Evolutionary conservation across 1,139 yeast species (phyloP).

Genomic region (Sugiyamaella xylanicola): DNA sequence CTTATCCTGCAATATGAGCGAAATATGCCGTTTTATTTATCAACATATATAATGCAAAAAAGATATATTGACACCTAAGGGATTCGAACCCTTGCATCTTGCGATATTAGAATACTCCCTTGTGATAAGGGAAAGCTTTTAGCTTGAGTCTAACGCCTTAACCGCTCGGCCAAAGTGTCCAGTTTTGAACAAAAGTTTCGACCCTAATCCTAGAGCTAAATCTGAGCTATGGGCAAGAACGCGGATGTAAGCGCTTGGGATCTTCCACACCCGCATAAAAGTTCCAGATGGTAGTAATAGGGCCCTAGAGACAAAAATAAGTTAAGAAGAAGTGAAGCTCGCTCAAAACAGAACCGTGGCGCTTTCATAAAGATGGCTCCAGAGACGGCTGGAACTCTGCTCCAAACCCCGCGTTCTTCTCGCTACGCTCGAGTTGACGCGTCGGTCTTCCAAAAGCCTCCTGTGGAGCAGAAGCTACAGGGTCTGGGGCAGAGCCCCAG

Average conservation of each 20-base stretch:
- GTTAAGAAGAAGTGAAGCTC: too few relatives aligned
- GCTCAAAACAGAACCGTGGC: too few relatives aligned
- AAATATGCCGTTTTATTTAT: too few relatives aligned
- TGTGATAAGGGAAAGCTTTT: slow-evolving; percentile 11
- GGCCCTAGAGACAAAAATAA: too few relatives aligned
- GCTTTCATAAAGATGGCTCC: too few relatives aligned
- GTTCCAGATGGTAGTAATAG: too few relatives aligned
- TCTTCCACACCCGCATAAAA: too few relatives aligned
- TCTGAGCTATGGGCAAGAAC: too few relatives aligned
- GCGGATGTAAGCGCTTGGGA: too few relatives aligned
- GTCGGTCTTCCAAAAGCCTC: not conserved
- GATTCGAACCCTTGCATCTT: slow-evolving; percentile 22
- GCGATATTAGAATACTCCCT: slow-evolving; percentile 19
- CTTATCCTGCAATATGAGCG: too few relatives aligned
- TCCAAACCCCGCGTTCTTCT: not conserved
- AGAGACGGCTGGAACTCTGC: not conserved
- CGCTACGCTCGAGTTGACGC: not conserved
- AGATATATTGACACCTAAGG: slow-evolving; percentile 19
- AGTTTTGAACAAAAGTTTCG: not conserved
- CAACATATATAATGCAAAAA: too few relatives aligned
- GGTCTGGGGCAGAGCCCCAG: slow-evolving; percentile 2
- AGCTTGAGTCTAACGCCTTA: slow-evolving; percentile 21
- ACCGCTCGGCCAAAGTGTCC: slow-evolving; percentile 21
- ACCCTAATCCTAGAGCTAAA: too few relatives aligned
- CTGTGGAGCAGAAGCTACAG: not conserved